Evolutionary conservation across 108 stramenopile genomes (phyloP), one percentile per base, ranked within the genome.

Genomic region (Cyclotella distinguenda): DNA sequence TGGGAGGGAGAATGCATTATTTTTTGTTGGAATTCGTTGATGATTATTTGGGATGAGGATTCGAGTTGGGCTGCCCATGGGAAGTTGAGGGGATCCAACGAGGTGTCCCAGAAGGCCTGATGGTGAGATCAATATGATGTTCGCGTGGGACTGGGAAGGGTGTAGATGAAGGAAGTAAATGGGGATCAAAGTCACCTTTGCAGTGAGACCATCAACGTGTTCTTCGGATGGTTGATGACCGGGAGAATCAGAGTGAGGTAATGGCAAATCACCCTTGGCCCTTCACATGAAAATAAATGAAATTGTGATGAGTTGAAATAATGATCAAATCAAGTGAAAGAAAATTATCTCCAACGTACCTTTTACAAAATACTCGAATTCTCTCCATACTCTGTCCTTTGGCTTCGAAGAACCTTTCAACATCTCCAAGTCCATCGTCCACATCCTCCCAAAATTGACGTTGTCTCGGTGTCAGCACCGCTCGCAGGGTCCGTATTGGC

Each of bases 361-460:
- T 76, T 57, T 54, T 49, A 31, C 75, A 76, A 80, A 91, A 91
- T 0, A 49, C 63, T 12, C 84, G 73, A 36, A 91, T 87, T 31
- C 88, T 72, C 50, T 87, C 85, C 56, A 89, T 82, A 12, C 78
- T 55, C 43, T 74, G 77, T 1, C 80, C 84, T 42, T 82, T 74
- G 13, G 55, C 15, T 59, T 79, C 72, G 42, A 87, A 92, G 54
- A 79, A 87, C 4, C 57, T 70, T 70, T 82, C 86, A 16, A 92
- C 78, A 18, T 80, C 87, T 43, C 74, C 66, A n/a, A 92, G 68
- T 7, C 91, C 91, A 15, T 47, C 26, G 23, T 86, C 85, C 7
- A 92, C 91, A 45, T 92, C 91, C 63, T 89, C 86, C 91, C 91
- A 92, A 60, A 92, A 92, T 61, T 92, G 91, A 61, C 82, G 61